Conservation (phyloP, 2,329 filamentous ascomycete genomes). For the Fusarium sp. region DNA sequence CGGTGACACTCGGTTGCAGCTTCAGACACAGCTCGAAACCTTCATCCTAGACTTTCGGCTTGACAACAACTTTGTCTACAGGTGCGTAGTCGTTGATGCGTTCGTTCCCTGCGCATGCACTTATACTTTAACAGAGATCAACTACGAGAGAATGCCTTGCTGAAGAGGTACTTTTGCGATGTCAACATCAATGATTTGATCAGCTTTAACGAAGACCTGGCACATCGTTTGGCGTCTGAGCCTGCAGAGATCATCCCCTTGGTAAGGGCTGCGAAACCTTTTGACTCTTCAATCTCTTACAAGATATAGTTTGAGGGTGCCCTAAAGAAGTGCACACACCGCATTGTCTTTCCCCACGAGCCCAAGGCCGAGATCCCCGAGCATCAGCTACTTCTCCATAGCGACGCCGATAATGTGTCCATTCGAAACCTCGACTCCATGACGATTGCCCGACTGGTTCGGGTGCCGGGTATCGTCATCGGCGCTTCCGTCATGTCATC, state of each 20-base stretch:
- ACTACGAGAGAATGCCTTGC: conserved; percentile 90
- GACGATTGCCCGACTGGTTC: conserved; percentile 92
- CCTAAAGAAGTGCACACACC: conserved; percentile 88
- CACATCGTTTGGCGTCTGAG: conserved; percentile 87
- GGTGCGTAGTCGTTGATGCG: conserved; percentile 62
- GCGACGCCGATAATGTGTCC: conserved; percentile 87
- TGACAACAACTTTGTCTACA: conserved; percentile 94
- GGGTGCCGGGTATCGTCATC: conserved; percentile 97
- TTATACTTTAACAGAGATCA: conserved; percentile 75
- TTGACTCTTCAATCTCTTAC: conserved; percentile 4
- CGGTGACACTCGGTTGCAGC: conserved; percentile 75
- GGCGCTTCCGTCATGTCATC: conserved; percentile 96
- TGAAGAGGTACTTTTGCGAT: conserved; percentile 96
- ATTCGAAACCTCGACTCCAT: conserved; percentile 94
- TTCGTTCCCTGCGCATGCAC: neutral
- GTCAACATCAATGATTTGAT: conserved; percentile 96
- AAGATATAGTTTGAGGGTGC: conserved; percentile 83
- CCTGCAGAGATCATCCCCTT: conserved; percentile 93
- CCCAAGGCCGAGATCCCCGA: conserved; percentile 78
- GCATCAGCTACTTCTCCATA: conserved; percentile 95
- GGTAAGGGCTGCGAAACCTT: conserved; percentile 59
- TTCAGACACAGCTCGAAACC: conserved; percentile 83
- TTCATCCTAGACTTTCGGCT: conserved; percentile 95
- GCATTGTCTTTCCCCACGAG: conserved; percentile 88
- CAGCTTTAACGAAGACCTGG: conserved; percentile 94